Percentiles rank a stretch among this genome's conserved stretches.
Evolutionary conservation across 2,329 filamentous ascomycete genomes (phyloP).

Genomic region (Ophiostoma triangulosporum): DNA sequence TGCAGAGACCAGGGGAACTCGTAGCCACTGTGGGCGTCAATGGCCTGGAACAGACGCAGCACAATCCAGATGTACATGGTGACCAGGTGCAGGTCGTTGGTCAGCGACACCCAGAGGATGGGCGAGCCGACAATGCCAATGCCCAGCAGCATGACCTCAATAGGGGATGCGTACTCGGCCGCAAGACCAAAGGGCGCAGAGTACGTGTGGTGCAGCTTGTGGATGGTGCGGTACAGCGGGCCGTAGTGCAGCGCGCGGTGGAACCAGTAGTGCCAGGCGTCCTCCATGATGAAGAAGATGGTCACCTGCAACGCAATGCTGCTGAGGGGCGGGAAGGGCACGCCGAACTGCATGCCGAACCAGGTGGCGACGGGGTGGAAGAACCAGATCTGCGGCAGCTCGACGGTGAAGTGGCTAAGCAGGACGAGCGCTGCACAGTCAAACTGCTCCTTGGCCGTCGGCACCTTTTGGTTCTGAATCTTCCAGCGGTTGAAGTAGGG

Average conservation of each 20-base stretch:
- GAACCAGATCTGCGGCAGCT: conserved; percentile 96
- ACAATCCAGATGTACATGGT: conserved; percentile 98
- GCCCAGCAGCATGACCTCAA: conserved; percentile 91
- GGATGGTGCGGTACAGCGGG: conserved; percentile 87
- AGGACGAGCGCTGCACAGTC: conserved; percentile 87
- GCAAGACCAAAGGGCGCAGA: conserved; percentile 93
- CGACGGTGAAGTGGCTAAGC: conserved; percentile 91
- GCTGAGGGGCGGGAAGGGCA: conserved; percentile 74
- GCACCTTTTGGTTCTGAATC: conserved; percentile 82
- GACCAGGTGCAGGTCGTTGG: conserved; percentile 78
- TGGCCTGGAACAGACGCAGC: conserved; percentile 86
- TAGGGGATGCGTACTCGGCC: conserved; percentile 93
- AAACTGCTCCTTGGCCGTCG: conserved; percentile 87
- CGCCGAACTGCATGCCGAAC: conserved; percentile 74
- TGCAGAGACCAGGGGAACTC: conserved; percentile 97
- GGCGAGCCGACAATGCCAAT: conserved; percentile 73
- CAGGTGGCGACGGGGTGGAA: conserved; percentile 95
- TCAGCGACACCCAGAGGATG: conserved; percentile 70
- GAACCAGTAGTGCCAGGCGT: conserved; percentile 96
- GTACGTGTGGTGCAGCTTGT: conserved; percentile 99
- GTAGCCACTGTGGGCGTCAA: conserved; percentile 94
- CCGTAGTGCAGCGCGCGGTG: conserved; percentile 91
- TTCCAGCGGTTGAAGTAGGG: conserved; percentile 88
- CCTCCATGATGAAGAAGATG: conserved; percentile 90
- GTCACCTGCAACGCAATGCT: conserved; percentile 87